Evolutionary conservation across 2,329 filamentous ascomycete species (phyloP), one percentile per base, ranked within the genome.

Genomic region (Ceratocystis destructans): DNA sequence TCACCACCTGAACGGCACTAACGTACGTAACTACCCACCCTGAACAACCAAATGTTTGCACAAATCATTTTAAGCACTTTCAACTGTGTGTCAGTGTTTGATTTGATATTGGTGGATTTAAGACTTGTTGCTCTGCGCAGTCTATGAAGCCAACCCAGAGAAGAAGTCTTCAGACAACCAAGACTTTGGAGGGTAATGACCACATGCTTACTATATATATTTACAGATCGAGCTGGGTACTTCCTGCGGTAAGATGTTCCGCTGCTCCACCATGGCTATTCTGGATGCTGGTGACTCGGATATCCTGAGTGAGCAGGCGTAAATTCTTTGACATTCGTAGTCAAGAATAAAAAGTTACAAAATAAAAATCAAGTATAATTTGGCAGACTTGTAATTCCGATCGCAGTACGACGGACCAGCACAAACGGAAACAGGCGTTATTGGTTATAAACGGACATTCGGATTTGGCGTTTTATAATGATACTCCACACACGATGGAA

Each of bases 191-290:
- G 90, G 90, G 90, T 87, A 68, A 61, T 64, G 59, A 67, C 79
- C 75, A 78, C 73, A 73, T 75, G 84, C 84, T 87, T 81, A 87
- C 83, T 75, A 73, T 69, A 70, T 69, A 67, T 41, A 41, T 12
- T 15, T 75, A 78, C 78, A 97, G 92, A 96, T 97, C 77, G 94
- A 97, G 83, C 85, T 99, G 72, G 94, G 94, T 76, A 97, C 92
- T 76, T 92, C 91, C 73, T 96, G 92, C 82, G 94, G 94, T 84
- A 97, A 97, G 84, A 88, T 99, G 77, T 99, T 96, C 88, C 86
- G 91, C 74, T 96, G 90, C 87, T 93, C 90, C 72, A 96, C 92
- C 80, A 95, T 99, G 89, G 87, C 92, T 74, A 88, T 97, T 77
- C 82, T 97, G 72, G 94, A 99, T 80, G 91, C 92, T 77, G 94